Evolutionary conservation across 768 basidiomycete genomes (phyloP), one percentile per base, ranked within the genome.

Genomic region (Hemileccinum rubropunctum): DNA sequence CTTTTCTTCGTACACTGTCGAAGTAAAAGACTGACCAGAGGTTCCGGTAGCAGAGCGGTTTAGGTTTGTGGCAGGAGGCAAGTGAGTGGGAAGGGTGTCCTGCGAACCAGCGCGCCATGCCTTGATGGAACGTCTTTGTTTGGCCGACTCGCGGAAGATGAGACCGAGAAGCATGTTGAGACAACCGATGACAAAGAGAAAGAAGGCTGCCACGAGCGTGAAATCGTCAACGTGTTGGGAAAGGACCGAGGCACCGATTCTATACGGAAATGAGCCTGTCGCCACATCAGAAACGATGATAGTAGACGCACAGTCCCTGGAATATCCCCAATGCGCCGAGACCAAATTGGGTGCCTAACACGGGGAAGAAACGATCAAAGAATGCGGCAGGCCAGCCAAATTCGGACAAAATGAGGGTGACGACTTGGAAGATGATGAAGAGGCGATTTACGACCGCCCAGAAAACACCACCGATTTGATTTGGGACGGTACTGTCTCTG

Each of bases 171-270:
- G 66, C 58, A 92, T 83, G 73, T 95, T 92, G 48, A 95, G 69
- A 69, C 90, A 92, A n/a, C 92, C 93, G 50, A 95, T 62, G 45
- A 91, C 79, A 74, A 95, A 95, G 53, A 95, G 80, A 75, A 95
- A 85, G 77, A 95, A 95, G 41, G 88, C 91, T 5, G 91, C 77
- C 54, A 92, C 92, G 63, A 95, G 88, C 18, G 91, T 83, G 74
- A 95, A 95, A 52, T 81, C 83, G 60, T 91, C 84, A 51, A 93
- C 90, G 66, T 84, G 79, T 72, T 89, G 86, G 6, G 85, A 85
- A 45, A 88, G 80, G 51, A 88, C 76, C 15, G 83, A 78, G 27
- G 85, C 85, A 9, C 84, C 83, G 49, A 88, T 84, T 42, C 83
- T 84, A 51, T 23, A 26, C 42, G 12, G 34, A 56, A 40, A 47